Evolutionary conservation across 2,329 filamentous ascomycete species (phyloP).

Genomic region (Phoma sp.): DNA sequence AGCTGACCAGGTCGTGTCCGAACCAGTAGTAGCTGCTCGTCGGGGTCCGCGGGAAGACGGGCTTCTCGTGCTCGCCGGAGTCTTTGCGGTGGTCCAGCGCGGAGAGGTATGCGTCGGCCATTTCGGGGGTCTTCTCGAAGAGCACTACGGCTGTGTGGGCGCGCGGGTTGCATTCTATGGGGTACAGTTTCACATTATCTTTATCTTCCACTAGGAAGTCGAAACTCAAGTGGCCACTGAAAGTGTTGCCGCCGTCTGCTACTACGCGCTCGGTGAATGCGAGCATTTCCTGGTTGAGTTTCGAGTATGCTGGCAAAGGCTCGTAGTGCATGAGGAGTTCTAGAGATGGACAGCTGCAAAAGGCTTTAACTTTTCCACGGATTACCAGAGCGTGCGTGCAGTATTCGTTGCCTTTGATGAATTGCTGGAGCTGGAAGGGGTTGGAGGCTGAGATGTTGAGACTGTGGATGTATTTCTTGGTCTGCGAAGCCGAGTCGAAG

Average conservation of each 20-base stretch:
- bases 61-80: slow-evolving; percentile 8
- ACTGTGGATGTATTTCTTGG: slow-evolving; percentile 60
- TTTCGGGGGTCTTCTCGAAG: slow-evolving; percentile 53
- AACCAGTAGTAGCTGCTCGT: slow-evolving; percentile 64
- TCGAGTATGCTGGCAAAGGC: slow-evolving; percentile 61
- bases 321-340: slow-evolving; percentile 72
- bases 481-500: slow-evolving; percentile 59
- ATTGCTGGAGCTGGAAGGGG: slow-evolving; percentile 74
- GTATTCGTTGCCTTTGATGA: slow-evolving; percentile 67
- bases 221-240: slow-evolving; percentile 76
- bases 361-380: slow-evolving; percentile 68
- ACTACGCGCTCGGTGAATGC: slow-evolving; percentile 68
- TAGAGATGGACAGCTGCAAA: slow-evolving; percentile 69
- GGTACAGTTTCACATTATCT: slow-evolving; percentile 57
- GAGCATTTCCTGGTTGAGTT: slow-evolving; percentile 66
- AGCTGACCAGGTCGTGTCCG: slow-evolving; percentile 67
- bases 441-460: slow-evolving; percentile 61
- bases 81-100: slow-evolving; percentile 26
- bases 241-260: slow-evolving; percentile 52
- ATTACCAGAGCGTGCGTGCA: slow-evolving; percentile 75
- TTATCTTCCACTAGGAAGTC: slow-evolving; percentile 67
- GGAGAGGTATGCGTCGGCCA: slow-evolving; percentile 39
- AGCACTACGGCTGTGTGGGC: slow-evolving; percentile 71
- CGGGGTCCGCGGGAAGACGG: slow-evolving; percentile 31
- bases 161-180: slow-evolving; percentile 75